Conservation (phyloP, 208 protist species). For the Blastocrithidia nonstop region DNA sequence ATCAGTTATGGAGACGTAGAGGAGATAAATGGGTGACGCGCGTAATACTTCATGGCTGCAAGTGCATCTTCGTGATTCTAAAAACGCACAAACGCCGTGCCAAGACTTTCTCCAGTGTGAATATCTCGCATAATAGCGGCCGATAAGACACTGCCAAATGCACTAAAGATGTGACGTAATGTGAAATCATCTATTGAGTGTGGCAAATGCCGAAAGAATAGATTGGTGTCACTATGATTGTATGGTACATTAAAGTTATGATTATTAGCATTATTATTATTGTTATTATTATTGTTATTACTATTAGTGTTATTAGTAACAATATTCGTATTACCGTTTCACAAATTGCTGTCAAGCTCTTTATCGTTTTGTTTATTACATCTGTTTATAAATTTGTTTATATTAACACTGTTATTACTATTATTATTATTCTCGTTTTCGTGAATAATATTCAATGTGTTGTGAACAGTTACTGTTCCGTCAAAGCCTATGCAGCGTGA, state of each 20-base stretch:
- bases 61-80: slow-evolving; percentile 11
- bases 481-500: too few relatives aligned
- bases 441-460: too few relatives aligned
- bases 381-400: too few relatives aligned
- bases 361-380: too few relatives aligned
- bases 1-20: not conserved
- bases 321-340: too few relatives aligned
- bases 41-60: slow-evolving; percentile 11
- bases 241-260: slow-evolving; percentile 4
- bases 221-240: slow-evolving; percentile 18
- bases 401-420: too few relatives aligned
- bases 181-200: slow-evolving; percentile 12
- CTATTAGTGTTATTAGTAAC: too few relatives aligned
- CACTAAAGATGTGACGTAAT: slow-evolving; percentile 12
- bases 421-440: too few relatives aligned
- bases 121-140: slow-evolving; percentile 34
- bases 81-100: slow-evolving; percentile 32
- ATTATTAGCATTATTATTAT: not conserved
- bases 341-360: too few relatives aligned
- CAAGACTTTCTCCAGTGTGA: slow-evolving; percentile 22
- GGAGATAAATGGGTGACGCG: slow-evolving; percentile 1
- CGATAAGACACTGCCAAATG: slow-evolving; percentile 16
- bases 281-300: too few relatives aligned
- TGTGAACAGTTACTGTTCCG: too few relatives aligned
- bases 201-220: slow-evolving; percentile 26